Base-by-base conservation (phyloP, 139 green algal genomes). In the Volvox reticuliferus region DNA sequence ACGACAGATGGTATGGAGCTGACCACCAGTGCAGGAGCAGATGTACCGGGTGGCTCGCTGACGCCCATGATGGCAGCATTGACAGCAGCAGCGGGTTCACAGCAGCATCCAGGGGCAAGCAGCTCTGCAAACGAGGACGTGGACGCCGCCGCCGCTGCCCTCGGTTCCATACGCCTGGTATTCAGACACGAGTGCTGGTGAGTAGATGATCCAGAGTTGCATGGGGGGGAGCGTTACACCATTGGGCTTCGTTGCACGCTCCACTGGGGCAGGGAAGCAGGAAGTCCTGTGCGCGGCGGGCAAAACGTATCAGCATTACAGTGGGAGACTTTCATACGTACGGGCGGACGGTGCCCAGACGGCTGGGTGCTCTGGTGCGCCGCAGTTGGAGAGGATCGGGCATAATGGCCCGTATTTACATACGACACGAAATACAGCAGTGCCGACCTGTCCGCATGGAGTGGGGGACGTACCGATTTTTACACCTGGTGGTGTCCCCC, bases 141-240 rank as follows among this genome's bases (percentile, higher is more conserved):
- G 0, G 81, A 21, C 32, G 20, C 12, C 24, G 6, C 24, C 12
- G 24, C 12, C 24, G 6, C 24, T 0, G 24, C 17, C 22, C 33
- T 63, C 26, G 50, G 50, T 2, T 19, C 30, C 79, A n/a, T 86
- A 14, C 36, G 50, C 20, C 79, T 86, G 67, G 67, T 88, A 12
- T 50, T 88, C 17, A 67, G 83, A 1, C 83, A 88, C 36, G 67
- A 88, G 5, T 88, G 83, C 83, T 88, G 35, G 83, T 88, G 67
- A 80, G 83, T 88, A 20, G 37, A 36, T 1, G 77, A 20, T 35
- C 28, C 24, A 28, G 36, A 50, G 36, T 26, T 75, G 12, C 9
- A 75, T 55, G 44, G 44, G 5, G 44, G 44, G 6, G 6, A 24
- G 65, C 24, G 24, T 28, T 12, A 28, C 24, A 73, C 65, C 21